Conservation (phyloP, 257 asterid genomes). For the Solanum megistacrolobum region DNA sequence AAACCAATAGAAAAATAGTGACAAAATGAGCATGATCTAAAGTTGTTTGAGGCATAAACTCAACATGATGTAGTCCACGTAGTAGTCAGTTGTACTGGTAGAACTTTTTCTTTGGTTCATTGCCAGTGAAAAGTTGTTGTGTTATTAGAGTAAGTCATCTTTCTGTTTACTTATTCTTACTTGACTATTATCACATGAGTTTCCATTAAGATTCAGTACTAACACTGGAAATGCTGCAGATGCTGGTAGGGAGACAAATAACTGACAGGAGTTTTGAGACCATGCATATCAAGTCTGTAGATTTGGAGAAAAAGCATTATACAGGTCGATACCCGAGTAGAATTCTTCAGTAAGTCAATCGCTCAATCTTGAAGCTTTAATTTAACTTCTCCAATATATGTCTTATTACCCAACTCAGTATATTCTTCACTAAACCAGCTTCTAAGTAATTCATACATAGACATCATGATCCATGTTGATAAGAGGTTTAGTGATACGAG, state of each 20-base stretch:
- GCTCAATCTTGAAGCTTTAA: not conserved
- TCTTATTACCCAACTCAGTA: not conserved
- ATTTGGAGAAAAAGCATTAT: slow-evolving; percentile 40
- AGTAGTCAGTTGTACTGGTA: not conserved
- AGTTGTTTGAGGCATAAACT: not conserved
- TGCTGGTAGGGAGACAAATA: slow-evolving; percentile 31
- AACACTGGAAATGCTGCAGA: slow-evolving; percentile 14
- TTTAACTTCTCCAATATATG: not conserved
- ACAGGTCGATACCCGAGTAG: slow-evolving; percentile 35
- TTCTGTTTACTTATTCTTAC: not conserved
- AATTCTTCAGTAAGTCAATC: slow-evolving; percentile 35
- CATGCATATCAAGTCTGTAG: slow-evolving; percentile 30
- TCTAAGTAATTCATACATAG: not conserved
- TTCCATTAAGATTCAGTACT: not conserved
- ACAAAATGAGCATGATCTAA: not conserved
- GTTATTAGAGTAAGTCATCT: not conserved
- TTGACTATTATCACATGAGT: not conserved
- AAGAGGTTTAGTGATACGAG: not conserved
- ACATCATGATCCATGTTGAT: not conserved
- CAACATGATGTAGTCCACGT: not conserved
- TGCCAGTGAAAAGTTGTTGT: not conserved
- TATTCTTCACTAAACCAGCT: not conserved
- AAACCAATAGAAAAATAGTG: not conserved
- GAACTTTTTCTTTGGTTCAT: not conserved
- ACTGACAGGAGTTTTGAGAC: slow-evolving; percentile 10